A percentile compares a stretch with the other conserved stretches of the same genome.
phyloP scores from a whole-genome alignment of 1,284 basidiomycete species.

The Marasmius sp. region DNA sequence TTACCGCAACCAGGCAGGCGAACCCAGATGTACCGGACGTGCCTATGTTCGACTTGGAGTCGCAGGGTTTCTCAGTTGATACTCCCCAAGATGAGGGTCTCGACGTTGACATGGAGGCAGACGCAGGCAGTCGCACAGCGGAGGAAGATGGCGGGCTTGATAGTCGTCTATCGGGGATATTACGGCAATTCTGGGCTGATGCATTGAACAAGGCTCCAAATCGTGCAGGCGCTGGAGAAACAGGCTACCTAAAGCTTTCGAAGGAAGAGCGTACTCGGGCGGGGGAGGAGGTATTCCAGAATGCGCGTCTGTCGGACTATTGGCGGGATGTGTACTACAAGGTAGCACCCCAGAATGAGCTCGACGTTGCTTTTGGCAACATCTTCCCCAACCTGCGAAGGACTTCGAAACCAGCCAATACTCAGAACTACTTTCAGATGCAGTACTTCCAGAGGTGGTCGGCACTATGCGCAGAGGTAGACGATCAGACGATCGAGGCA shows the following conservation, averaged over 20 bases:
- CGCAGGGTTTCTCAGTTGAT: background rate
- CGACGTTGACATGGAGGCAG: slow-evolving; percentile 16
- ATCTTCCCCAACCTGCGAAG: slow-evolving; percentile 9
- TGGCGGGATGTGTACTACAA: slow-evolving; percentile 16
- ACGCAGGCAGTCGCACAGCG: background rate
- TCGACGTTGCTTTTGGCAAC: slow-evolving; percentile 11
- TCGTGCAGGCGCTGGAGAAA: background rate
- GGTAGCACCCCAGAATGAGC: slow-evolving; percentile 3
- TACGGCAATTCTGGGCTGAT: slow-evolving; percentile 23
- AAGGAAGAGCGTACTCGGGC: slow-evolving; percentile 2
- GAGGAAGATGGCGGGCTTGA: slow-evolving; percentile 2
- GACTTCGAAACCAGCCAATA: background rate
- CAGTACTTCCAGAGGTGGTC: background rate
- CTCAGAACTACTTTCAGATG: background rate
- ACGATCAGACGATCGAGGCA: background rate
- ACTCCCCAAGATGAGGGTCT: slow-evolving; percentile 8
- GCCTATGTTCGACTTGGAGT: slow-evolving; percentile 1
- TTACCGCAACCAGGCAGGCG: background rate
- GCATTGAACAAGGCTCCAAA: slow-evolving; percentile 20
- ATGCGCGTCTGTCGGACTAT: slow-evolving; percentile 13
- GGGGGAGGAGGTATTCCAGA: slow-evolving; percentile 14
- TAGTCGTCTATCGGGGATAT: slow-evolving; percentile 6
- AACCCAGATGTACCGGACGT: background rate
- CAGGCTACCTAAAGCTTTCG: slow-evolving; percentile 17
- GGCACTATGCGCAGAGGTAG: background rate